Percentiles rank a stretch among this genome's conserved stretches.
These are phyloP conservation scores for Dalbergia oliveri DNA, from an alignment of 306 rosid species.

Conservation along the genomic window DNA sequence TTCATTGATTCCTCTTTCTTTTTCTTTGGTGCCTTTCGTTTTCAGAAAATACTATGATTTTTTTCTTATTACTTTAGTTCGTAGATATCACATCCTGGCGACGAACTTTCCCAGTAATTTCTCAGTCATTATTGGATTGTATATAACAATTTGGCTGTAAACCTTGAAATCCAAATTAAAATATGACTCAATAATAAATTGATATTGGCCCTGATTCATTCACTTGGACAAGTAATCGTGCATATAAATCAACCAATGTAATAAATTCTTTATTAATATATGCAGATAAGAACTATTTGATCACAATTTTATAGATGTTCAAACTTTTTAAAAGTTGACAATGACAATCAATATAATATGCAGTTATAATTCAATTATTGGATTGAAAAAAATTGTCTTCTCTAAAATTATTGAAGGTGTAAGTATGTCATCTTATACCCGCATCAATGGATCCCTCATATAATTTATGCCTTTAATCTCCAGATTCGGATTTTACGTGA, in stretches of 20 bases:
- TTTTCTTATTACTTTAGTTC: not conserved
- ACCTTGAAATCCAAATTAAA: constrained; percentile 8
- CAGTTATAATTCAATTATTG: too few species aligned
- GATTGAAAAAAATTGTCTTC: too few species aligned
- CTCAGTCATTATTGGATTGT: constrained; percentile 5
- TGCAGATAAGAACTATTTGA: too few species aligned
- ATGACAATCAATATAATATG: too few species aligned
- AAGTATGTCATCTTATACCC: too few species aligned
- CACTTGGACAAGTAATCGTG: not conserved
- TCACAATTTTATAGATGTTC: too few species aligned
- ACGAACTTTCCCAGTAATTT: constrained; percentile 2
- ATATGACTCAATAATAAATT: constrained; percentile 1
- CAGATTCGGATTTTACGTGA: constrained; percentile 38
- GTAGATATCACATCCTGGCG: not conserved
- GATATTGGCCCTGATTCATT: constrained; percentile 30
- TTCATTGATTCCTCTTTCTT: constrained; percentile 16
- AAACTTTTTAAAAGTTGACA: too few species aligned
- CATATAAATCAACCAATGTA: too few species aligned
- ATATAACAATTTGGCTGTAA: constrained; percentile 5
- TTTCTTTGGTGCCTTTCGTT: not conserved
- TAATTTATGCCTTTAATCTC: constrained; percentile 19
- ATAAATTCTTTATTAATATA: too few species aligned
- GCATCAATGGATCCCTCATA: not conserved
- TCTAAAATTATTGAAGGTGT: too few species aligned
- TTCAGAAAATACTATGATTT: not conserved